Conservation (phyloP, 2,329 filamentous ascomycete species). For the Scleromitrula shiraiana region DNA sequence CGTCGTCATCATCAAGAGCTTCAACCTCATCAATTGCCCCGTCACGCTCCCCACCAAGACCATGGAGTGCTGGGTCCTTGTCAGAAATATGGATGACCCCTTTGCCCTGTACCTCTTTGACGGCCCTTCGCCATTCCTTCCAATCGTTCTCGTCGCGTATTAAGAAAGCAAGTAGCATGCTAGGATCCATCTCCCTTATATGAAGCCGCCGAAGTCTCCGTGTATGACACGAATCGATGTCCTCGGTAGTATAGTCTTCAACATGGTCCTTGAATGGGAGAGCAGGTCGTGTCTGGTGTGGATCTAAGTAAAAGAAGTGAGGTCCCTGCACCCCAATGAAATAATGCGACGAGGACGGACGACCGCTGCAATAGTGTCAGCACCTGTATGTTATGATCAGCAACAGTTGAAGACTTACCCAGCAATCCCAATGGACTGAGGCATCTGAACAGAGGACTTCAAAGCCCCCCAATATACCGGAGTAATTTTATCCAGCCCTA, state of each 20-base stretch:
- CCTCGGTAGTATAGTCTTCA: constrained; percentile 56
- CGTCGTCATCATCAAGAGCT: constrained; percentile 67
- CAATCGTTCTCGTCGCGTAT: constrained; percentile 79
- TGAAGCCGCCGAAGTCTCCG: constrained; percentile 74
- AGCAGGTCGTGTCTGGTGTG: constrained; percentile 74
- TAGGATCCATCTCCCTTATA: constrained; percentile 91
- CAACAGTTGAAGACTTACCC: constrained; percentile 47
- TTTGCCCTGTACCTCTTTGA: constrained; percentile 71
- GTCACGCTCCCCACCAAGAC: constrained; percentile 50
- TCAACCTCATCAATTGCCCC: constrained; percentile 86
- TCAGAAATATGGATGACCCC: constrained; percentile 79
- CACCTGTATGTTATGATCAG: constrained; percentile 1
- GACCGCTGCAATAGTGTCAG: constrained; percentile 51
- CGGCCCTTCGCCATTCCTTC: constrained; percentile 68
- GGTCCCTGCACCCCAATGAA: constrained; percentile 67
- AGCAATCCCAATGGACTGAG: constrained; percentile 92
- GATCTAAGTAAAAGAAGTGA: constrained; percentile 89
- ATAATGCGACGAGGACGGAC: constrained; percentile 74
- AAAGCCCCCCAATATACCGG: constrained; percentile 94
- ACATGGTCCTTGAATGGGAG: constrained; percentile 55
- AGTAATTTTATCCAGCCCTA: constrained; percentile 92
- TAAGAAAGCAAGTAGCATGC: constrained; percentile 92
- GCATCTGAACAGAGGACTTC: constrained; percentile 73
- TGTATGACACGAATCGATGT: constrained; percentile 80
- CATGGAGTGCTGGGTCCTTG: constrained; percentile 50